Conservation (phyloP, 257 asterid species). For the Plectranthus barbatus region DNA sequence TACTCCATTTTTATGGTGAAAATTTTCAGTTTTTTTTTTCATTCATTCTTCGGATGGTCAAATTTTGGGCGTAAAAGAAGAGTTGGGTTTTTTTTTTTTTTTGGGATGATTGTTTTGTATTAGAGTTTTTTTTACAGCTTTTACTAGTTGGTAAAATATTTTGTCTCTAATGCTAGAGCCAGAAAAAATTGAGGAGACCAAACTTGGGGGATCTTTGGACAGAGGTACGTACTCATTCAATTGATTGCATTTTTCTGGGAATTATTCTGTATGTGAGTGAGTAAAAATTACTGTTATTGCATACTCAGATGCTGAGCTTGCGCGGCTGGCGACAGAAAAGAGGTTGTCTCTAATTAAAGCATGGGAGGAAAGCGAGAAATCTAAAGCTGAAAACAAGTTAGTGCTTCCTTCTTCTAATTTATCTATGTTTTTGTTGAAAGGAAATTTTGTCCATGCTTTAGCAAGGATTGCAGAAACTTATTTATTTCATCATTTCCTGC, state of each 20-base stretch:
- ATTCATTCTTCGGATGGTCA: no score
- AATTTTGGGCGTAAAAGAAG: neutral
- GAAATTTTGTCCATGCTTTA: neutral
- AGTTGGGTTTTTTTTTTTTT: no score
- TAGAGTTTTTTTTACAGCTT: no score
- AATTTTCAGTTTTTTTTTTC: no score
- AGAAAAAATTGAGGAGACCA: conserved; percentile 30
- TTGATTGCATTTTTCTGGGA: neutral
- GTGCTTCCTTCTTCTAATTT: conserved; percentile 3
- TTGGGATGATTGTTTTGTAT: no score
- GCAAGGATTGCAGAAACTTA: neutral
- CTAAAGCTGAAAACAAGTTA: conserved; percentile 79
- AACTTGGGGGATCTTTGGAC: conserved; percentile 24
- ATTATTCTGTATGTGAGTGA: neutral
- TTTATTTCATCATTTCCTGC: no score
- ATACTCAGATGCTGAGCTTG: conserved; percentile 38
- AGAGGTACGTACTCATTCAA: conserved; percentile 27
- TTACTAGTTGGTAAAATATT: neutral
- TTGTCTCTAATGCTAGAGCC: conserved; percentile 16
- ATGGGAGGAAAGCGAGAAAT: conserved; percentile 70
- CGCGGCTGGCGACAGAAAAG: conserved; percentile 46
- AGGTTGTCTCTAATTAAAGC: conserved; percentile 45
- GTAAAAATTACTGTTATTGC: neutral
- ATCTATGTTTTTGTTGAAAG: no score
- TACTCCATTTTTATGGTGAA: no score